phyloP scores from a whole-genome alignment of 306 rosid genomes.

The Ochetophila trinervis region DNA sequence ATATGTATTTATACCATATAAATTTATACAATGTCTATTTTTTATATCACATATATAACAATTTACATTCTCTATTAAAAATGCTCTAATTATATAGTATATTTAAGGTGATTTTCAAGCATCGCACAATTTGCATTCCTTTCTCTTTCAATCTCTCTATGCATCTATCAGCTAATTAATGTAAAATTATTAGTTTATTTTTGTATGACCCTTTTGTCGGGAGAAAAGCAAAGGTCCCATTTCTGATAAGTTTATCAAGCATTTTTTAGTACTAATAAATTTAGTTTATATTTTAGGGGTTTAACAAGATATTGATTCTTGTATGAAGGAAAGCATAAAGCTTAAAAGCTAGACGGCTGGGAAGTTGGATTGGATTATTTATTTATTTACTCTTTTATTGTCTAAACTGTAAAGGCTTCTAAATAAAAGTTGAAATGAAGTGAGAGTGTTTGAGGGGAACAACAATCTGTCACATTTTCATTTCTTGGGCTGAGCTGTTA shows the following conservation, averaged over 20 bases:
- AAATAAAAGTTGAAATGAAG: background rate
- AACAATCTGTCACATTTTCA: background rate
- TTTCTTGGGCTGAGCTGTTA: background rate
- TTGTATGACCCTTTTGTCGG: conserved; percentile 26
- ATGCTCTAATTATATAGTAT: no score
- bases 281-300: no score
- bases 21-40: no score
- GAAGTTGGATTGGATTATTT: background rate
- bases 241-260: no score
- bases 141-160: conserved; percentile 15
- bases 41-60: no score
- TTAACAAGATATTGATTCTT: no score
- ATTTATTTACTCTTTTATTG: background rate
- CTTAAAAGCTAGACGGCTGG: background rate
- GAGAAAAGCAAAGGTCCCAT: conserved; percentile 16
- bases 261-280: no score
- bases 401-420: background rate
- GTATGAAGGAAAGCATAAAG: no score
- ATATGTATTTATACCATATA: no score
- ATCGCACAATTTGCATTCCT: conserved; percentile 12
- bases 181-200: conserved; percentile 18
- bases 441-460: conserved; percentile 9
- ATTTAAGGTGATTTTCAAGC: no score
- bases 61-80: no score
- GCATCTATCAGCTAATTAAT: conserved; percentile 6